Base-by-base conservation (phyloP, 116 monocot species). In the Iris pallida region DNA sequence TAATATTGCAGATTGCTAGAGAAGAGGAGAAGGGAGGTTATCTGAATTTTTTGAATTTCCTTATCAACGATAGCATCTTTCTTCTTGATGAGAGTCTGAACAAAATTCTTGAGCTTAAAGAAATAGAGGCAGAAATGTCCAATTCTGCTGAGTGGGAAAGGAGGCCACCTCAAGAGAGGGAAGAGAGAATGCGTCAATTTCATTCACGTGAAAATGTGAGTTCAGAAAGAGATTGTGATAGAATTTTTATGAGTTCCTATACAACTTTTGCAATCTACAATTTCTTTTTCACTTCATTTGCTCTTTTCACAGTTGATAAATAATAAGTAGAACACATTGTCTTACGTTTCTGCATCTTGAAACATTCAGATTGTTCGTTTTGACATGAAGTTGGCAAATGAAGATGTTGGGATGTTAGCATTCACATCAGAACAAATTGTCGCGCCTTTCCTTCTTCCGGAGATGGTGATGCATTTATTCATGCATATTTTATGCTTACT, bases 1-100 rank as follows among this genome's bases (percentile, higher is more conserved):
- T 65, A 20, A 64, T 58, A 11, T 4, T 53, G 16, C 82, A 97
- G 96, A 97, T 97, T 79, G 96, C 92, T 59, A 92, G 64, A 70
- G 89, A 89, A 76, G 96, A 97, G 71, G 96, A 97, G 72, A 97
- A 97, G 83, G 96, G 96, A 55, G 92, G 86, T 6, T 97, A 97
- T 78, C 77, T 97, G 71, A 97, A 92, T 72, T 97, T 97, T 68
- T 78, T 97, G 76, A 97, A 97, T 65, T 97, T 97, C 68, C 89
- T 97, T 48, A 83, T 92, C 69, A 97, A 97, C 70, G 96, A 97
- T 83, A 97, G 96, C 79, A 97, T 97, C 57, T 97, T 83, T 83
- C 96, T 97, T 87, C 92, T 97, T 65, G 96, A 97, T 68, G 96
- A 97, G 83, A 97, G 96, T 77, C 87, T 97, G 5, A 97, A 97